Evolutionary conservation across 176 grass and related monocot genomes (phyloP).

Genomic region (Chrysopogon serrulatus): DNA sequence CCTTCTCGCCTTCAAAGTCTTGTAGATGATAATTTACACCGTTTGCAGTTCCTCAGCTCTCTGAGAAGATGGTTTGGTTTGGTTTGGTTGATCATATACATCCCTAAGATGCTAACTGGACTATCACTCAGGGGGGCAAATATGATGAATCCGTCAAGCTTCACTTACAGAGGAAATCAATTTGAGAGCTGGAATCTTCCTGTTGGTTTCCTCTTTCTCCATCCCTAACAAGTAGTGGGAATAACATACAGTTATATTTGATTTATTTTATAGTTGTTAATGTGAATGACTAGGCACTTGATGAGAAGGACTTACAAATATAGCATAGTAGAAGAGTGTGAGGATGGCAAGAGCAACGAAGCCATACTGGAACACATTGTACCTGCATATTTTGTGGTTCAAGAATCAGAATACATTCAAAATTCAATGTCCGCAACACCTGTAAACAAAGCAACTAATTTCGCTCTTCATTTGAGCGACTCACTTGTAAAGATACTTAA

Average conservation of each 20-base stretch:
- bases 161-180: constrained; percentile 8
- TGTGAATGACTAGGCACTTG: not conserved
- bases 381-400: constrained; percentile 42
- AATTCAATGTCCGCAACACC: not conserved
- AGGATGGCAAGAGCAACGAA: constrained; percentile 92
- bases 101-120: constrained; percentile 15
- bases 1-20: constrained; percentile 14
- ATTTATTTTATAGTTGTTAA: not conserved
- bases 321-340: constrained; percentile 84
- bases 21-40: constrained; percentile 37
- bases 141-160: not conserved
- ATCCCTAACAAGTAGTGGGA: constrained; percentile 49
- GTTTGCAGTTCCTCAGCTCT: constrained; percentile 10
- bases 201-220: constrained; percentile 86
- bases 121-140: constrained; percentile 7
- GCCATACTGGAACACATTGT: constrained; percentile 97
- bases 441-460: not conserved
- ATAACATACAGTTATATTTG: constrained; percentile 1
- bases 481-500: constrained; percentile 99
- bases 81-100: constrained; percentile 46
- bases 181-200: constrained; percentile 81
- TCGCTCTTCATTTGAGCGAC: constrained; percentile 6
- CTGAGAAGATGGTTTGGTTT: not conserved
- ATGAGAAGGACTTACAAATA: constrained; percentile 59
- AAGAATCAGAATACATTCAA: constrained; percentile 7